phyloP scores from a whole-genome alignment of 1,139 yeast species.

The Geotrichum bryndzae region DNA sequence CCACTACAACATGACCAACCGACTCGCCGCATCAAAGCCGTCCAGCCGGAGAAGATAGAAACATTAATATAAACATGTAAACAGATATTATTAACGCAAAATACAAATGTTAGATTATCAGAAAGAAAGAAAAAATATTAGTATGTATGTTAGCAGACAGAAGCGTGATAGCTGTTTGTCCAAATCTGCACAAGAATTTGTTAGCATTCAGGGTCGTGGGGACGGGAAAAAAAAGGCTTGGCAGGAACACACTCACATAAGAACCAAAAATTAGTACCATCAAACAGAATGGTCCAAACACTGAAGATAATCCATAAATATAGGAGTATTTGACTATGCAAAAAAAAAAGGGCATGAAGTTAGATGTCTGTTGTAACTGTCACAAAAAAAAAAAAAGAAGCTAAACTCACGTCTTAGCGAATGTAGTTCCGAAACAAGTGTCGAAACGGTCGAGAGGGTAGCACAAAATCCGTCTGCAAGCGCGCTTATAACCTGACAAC shows the following conservation, averaged over 20 bases:
- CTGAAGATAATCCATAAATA: constrained; percentile 38
- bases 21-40: background rate
- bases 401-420: constrained; percentile 29
- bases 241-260: constrained; percentile 25
- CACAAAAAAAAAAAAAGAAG: background rate
- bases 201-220: background rate
- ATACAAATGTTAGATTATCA: background rate
- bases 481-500: constrained; percentile 53
- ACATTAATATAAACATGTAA: background rate
- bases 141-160: background rate
- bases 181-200: constrained; percentile 3
- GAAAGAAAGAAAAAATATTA: background rate
- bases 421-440: constrained; percentile 64
- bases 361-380: background rate
- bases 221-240: background rate
- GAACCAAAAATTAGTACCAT: constrained; percentile 45
- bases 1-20: background rate
- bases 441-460: constrained; percentile 66
- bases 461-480: constrained; percentile 73
- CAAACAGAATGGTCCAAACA: constrained; percentile 35
- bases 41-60: background rate
- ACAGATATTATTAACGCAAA: background rate
- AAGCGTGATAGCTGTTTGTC: constrained; percentile 10
- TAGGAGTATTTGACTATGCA: constrained; percentile 32
- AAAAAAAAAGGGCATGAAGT: background rate